Conservation (phyloP, 192 early-diverging fungal genomes). For the Backusella liffmaniae region DNA sequence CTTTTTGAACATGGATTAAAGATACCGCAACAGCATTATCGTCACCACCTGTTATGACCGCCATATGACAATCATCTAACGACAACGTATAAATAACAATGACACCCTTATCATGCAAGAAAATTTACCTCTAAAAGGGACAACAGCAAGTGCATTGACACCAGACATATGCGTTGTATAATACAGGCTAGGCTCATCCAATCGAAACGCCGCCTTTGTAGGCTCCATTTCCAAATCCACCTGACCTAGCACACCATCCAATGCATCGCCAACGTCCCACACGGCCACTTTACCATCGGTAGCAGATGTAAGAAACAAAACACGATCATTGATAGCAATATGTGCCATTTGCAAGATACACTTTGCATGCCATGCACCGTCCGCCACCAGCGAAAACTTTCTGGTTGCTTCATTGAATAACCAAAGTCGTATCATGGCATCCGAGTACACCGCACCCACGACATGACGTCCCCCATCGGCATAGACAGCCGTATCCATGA, state of each 20-base stretch:
- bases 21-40: slow-evolving; percentile 59
- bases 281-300: slow-evolving; percentile 53
- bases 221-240: slow-evolving; percentile 16
- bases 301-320: slow-evolving; percentile 55
- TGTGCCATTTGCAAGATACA: slow-evolving; percentile 64
- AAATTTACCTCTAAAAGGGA: slow-evolving; percentile 17
- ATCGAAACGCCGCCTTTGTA: slow-evolving; percentile 19
- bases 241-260: slow-evolving; percentile 2
- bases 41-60: slow-evolving; percentile 73
- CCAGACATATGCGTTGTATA: slow-evolving; percentile 58
- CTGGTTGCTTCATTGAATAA: slow-evolving; percentile 51
- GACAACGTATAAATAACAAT: not conserved
- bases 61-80: not conserved
- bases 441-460: slow-evolving; percentile 72
- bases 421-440: slow-evolving; percentile 63
- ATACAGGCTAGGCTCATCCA: slow-evolving; percentile 32
- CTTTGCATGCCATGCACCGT: slow-evolving; percentile 53
- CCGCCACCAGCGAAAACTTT: slow-evolving; percentile 48
- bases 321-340: slow-evolving; percentile 25
- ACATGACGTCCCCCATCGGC: slow-evolving; percentile 41
- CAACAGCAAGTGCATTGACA: slow-evolving; percentile 63
- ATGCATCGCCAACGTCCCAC: slow-evolving; percentile 44
- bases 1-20: not conserved
- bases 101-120: not conserved
- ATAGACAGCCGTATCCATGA: slow-evolving; percentile 72